phyloP scores from a whole-genome alignment of 2,329 filamentous ascomycete species.

The Phyllosticta paracitricarpa region DNA sequence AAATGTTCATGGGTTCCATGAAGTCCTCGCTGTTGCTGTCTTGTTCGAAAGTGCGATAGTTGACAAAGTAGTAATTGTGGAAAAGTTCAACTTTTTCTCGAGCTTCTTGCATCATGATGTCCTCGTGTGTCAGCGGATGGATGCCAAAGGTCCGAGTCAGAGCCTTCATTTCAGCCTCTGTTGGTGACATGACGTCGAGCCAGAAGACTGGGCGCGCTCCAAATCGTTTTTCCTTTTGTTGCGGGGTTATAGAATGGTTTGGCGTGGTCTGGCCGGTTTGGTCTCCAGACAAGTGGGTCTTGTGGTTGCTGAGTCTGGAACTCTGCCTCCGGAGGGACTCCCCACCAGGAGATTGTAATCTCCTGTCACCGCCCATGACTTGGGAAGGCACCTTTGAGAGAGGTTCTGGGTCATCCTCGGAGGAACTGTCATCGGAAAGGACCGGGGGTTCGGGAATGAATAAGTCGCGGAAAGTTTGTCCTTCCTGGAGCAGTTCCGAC shows the following conservation, averaged over 20 bases:
- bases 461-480: slow-evolving; percentile 72
- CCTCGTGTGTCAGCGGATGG: slow-evolving; percentile 87
- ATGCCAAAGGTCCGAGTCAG: slow-evolving; percentile 90
- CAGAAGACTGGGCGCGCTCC: slow-evolving; percentile 91
- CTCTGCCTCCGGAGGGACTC: slow-evolving; percentile 5
- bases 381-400: slow-evolving; percentile 20
- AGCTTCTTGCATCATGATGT: slow-evolving; percentile 94
- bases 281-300: slow-evolving; percentile 25
- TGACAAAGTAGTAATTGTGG: slow-evolving; percentile 96
- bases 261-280: slow-evolving; percentile 43
- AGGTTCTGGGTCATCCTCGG: slow-evolving; percentile 52
- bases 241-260: slow-evolving; percentile 18
- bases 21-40: slow-evolving; percentile 83
- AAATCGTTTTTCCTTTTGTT: slow-evolving; percentile 31
- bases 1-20: slow-evolving; percentile 93
- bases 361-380: background rate
- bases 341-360: background rate
- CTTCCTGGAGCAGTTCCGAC: slow-evolving; percentile 80
- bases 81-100: slow-evolving; percentile 98
- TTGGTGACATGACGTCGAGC: slow-evolving; percentile 86
- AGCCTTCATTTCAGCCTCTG: slow-evolving; percentile 90
- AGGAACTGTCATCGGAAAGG: slow-evolving; percentile 51
- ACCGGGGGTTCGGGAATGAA: slow-evolving; percentile 74
- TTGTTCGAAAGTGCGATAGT: slow-evolving; percentile 96
- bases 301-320: slow-evolving; percentile 4